These are phyloP conservation scores for Mycena alexandri DNA, from an alignment of 768 basidiomycete genomes.

Conservation along the genomic window DNA sequence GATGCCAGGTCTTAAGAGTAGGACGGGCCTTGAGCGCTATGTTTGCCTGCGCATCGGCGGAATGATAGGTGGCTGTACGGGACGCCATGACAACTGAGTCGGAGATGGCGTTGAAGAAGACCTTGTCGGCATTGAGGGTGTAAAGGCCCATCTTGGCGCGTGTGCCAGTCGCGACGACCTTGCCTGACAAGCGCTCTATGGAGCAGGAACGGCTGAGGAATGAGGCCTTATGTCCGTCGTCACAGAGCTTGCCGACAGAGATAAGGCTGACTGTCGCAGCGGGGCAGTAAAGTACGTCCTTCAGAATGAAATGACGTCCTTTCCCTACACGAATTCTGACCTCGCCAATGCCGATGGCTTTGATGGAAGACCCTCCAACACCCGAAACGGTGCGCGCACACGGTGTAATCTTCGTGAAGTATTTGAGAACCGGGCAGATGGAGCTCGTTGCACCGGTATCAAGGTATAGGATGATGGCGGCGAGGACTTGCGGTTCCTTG, in stretches of 20 bases:
- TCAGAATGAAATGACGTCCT: conserved; percentile 13
- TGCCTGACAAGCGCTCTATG: background rate
- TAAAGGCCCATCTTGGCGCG: background rate
- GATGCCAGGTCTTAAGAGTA: conserved; percentile 10
- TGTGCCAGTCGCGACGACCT: background rate
- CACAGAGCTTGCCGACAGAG: conserved; percentile 15
- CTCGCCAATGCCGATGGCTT: conserved; percentile 7
- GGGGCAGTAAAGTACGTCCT: conserved; percentile 13
- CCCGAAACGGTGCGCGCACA: conserved; percentile 4
- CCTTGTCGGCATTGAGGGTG: background rate
- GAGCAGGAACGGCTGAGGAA: background rate
- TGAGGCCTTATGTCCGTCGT: background rate
- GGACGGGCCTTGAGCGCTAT: background rate
- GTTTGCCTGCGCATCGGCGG: background rate
- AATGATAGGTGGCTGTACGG: background rate
- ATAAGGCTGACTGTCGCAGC: conserved; percentile 1
- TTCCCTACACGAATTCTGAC: conserved; percentile 4
- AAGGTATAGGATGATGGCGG: background rate
- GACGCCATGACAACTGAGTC: background rate
- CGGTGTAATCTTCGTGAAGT: conserved; percentile 9
- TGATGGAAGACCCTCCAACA: conserved; percentile 6
- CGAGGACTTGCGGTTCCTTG: background rate
- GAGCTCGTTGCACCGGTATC: conserved; percentile 16
- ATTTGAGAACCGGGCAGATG: conserved; percentile 3
- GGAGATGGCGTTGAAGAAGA: background rate